Base-by-base conservation (phyloP, 2,329 filamentous ascomycete genomes). In the Dactylellina sp. region DNA sequence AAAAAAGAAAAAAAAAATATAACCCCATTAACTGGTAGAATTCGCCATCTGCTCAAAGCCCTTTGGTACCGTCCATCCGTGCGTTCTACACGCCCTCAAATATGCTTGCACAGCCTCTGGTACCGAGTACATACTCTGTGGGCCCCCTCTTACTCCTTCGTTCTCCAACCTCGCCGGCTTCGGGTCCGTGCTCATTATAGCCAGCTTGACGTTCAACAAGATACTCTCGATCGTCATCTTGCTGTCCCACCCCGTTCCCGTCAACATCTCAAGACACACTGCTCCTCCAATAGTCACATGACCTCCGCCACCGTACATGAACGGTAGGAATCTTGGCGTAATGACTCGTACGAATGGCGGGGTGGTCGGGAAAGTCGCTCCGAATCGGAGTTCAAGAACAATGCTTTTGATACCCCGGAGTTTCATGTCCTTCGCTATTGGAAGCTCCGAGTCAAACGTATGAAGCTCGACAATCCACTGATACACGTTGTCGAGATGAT, bases 401-500 rank as follows among this genome's bases (percentile, higher is more conserved):
- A 97, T 83, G 78, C 91, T 93, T 20, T 84, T 86, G 65, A 90
- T 77, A 0, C 83, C 84, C 0, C 83, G 84, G 1, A 80, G 78
- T 79, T 89, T 87, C 87, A 97, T 92, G 79, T 97, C 93, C 60
- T 85, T 79, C 0, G 90, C 89, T 0, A 97, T 83, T 0, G 90
- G 91, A 0, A 95, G 84, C 0, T 82, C 80, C 0, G 82, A 76
- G 22, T 92, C 89, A 78, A 97, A 96, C 46, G 89, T 91, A 80
- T 97, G 93, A 0, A 97, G 83, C 80, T 97, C 91, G 4, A 96
- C 88, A 70, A 96, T 92, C 93, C 93, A 96, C 78, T 96, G 92
- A 78, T 95, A 97, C 75, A 93, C 84, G 78, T 93, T 96, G 20
- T 83, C 85, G 39, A 93, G 83, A 55, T 87, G 85, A 4, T 84